Evolutionary conservation across 2,329 filamentous ascomycete genomes (phyloP), one percentile per base, ranked within the genome.

Genomic region (Aspergillus quadricinctus): DNA sequence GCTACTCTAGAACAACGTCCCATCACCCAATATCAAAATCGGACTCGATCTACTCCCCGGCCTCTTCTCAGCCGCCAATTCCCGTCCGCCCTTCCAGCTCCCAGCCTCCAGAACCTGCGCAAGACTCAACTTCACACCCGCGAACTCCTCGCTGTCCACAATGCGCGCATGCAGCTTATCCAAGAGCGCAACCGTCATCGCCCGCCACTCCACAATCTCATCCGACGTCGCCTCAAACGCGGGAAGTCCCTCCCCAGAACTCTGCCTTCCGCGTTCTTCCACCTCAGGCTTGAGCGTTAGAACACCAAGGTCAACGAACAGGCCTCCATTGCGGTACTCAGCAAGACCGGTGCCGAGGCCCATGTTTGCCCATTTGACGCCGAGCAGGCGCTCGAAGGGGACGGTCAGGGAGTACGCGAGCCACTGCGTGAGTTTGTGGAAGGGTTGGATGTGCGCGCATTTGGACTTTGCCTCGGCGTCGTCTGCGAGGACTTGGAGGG

Each of bases 371-470:
- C 83, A 84, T 11, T 78, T 72, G 14, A 80, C 75, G 1, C 76
- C 76, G 9, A 86, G 72, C 1, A 85, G 69, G 1, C 78, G 77
- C 49, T 80, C 76, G 63, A 86, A 84, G 0, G 83, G 82, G 3
- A 89, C 86, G 75, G 88, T 89, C 7, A 90, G 76, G 0, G 87
- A 89, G 70, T 90, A 90, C 1, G 82, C 83, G 5, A 90, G 80
- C 88, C 87, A 90, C 67, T 90, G 87, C 0, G 87, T 89, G 8
- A 89, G 78, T 61, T 84, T 84, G 66, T 85, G 83, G 65, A 83
- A 82, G 0, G 81, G 81, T 4, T 81, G 77, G 11, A 83, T 82
- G 10, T 43, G 31, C 7, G 53, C 56, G 5, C 51, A 57, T 29
- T 54, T 50, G 1, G 55, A 11, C 3, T 45, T 21, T 19, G 19